phyloP scores from a whole-genome alignment of 176 grass and related monocot species.

The Paspalum vaginatum region DNA sequence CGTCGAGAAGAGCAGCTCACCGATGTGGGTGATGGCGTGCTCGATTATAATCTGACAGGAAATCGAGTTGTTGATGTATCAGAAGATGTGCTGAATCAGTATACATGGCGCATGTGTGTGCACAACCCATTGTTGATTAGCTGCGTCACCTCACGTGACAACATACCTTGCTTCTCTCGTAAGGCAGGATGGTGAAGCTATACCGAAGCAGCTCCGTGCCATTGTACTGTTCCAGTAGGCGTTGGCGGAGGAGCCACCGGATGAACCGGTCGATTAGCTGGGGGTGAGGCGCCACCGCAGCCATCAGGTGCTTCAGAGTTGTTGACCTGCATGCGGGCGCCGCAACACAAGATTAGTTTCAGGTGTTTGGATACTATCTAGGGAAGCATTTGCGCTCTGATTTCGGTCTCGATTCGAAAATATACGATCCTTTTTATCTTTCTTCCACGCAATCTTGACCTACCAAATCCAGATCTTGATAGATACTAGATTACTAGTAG shows the following conservation, averaged over 20 bases:
- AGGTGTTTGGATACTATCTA: too few relatives aligned
- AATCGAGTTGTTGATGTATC: not conserved
- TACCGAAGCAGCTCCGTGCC: not conserved
- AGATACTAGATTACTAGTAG: too few relatives aligned
- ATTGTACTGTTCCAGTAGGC: not conserved
- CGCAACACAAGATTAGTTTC: not conserved
- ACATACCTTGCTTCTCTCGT: conserved; percentile 13
- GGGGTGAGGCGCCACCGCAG: not conserved
- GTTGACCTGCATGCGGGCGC: not conserved
- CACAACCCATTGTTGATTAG: too few relatives aligned
- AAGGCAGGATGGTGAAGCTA: conserved; percentile 26
- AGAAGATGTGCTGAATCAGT: too few relatives aligned
- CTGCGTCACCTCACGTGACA: too few relatives aligned
- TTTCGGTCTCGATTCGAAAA: not conserved
- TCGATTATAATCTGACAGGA: conserved; percentile 17
- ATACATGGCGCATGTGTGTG: too few relatives aligned
- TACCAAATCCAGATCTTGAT: too few relatives aligned
- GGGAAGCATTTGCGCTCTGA: not conserved
- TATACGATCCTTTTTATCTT: too few relatives aligned
- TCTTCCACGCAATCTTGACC: too few relatives aligned
- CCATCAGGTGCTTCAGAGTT: not conserved
- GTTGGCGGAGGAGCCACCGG: conserved; percentile 8
- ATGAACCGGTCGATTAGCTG: not conserved
- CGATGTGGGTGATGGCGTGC: not conserved
- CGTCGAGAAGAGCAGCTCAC: not conserved